Evolutionary conservation across 495 filamentous ascomycete genomes (phyloP).

Genomic region (Staphylotrichum longicolle): DNA sequence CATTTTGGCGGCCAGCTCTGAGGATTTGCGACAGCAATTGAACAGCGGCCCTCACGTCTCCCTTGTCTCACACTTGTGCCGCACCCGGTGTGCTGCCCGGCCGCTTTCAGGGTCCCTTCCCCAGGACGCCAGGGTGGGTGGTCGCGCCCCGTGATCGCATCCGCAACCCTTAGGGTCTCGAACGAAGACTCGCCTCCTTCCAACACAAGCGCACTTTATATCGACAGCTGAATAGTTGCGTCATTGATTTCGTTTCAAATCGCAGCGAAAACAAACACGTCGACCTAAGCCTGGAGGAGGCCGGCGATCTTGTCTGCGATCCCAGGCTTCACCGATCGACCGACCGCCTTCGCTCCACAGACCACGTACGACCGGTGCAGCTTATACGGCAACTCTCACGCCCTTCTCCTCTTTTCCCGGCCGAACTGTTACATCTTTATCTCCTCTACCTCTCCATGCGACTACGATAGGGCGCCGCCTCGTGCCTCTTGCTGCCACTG

Average conservation of each 20-base stretch:
- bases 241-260: background rate
- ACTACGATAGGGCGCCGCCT: conserved; percentile 23
- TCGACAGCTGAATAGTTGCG: background rate
- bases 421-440: background rate
- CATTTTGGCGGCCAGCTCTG: conserved; percentile 15
- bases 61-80: conserved; percentile 20
- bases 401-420: background rate
- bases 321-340: too few species aligned
- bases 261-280: too few species aligned
- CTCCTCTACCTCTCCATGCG: conserved; percentile 24
- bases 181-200: background rate
- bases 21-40: conserved; percentile 10
- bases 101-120: conserved; percentile 17
- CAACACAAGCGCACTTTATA: background rate
- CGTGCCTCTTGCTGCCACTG: conserved; percentile 32
- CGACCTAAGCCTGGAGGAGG: too few species aligned
- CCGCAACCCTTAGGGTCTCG: background rate
- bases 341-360: too few species aligned
- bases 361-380: too few species aligned
- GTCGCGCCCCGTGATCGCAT: conserved; percentile 20
- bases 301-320: too few species aligned
- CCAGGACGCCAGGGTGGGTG: background rate
- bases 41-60: conserved; percentile 2
- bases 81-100: conserved; percentile 13
- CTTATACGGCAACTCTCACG: too few species aligned